These are phyloP conservation scores for Candida patagonica DNA, from an alignment of 805 yeast genomes.

Conservation along the genomic window DNA sequence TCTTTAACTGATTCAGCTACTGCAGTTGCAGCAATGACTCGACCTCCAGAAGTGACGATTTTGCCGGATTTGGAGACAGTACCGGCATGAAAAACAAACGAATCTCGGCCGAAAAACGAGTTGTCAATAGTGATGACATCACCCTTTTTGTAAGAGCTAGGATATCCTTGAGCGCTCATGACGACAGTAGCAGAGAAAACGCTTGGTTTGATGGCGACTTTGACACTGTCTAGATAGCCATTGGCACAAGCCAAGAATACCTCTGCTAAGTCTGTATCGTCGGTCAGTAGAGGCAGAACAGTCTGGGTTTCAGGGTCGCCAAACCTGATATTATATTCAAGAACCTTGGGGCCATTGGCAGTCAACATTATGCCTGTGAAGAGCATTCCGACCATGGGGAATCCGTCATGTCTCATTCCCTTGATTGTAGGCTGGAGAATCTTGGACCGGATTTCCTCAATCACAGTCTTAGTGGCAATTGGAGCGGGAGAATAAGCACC, in stretches of 20 bases:
- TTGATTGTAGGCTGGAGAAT: conserved; percentile 85
- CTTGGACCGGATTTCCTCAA: conserved; percentile 60
- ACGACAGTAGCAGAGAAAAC: conserved; percentile 87
- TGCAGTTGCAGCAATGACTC: conserved; percentile 94
- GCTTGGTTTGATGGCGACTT: conserved; percentile 37
- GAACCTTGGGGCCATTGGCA: conserved; percentile 81
- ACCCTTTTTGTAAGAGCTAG: conserved; percentile 77
- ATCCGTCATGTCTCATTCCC: conserved; percentile 93
- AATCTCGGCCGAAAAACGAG: conserved; percentile 39
- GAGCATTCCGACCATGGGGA: conserved; percentile 90
- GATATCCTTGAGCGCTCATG: conserved; percentile 95
- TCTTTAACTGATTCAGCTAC: conserved; percentile 63
- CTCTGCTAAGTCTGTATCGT: conserved; percentile 86
- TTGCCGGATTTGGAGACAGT: conserved; percentile 50
- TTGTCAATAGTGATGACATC: conserved; percentile 61
- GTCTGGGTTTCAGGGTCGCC: conserved; percentile 99
- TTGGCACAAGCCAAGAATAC: conserved; percentile 90
- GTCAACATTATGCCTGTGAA: conserved; percentile 94
- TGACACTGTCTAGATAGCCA: conserved; percentile 81
- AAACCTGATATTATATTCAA: conserved; percentile 95
- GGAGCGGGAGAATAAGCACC: conserved; percentile 99
- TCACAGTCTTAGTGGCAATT: conserved; percentile 67
- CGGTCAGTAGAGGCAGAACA: conserved; percentile 74
- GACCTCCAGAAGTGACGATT: conserved; percentile 84
- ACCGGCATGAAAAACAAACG: conserved; percentile 93